Evolutionary conservation across 805 yeast species (phyloP).

Genomic region (Yamadazyma paraphyllophila): DNA sequence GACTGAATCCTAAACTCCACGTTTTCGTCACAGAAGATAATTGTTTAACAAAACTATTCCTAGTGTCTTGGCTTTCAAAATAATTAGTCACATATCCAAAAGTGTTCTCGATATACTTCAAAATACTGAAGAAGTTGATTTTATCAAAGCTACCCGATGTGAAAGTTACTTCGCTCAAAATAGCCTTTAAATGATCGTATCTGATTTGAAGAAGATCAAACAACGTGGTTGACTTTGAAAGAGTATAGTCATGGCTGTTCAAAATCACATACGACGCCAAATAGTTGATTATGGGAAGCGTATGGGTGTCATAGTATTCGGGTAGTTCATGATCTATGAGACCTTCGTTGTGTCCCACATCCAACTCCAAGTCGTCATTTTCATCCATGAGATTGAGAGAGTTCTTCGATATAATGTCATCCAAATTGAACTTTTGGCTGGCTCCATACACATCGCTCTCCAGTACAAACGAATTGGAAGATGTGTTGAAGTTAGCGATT

Average conservation of each 20-base stretch:
- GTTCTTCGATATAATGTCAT: slow-evolving; percentile 7
- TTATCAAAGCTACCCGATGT: slow-evolving; percentile 2
- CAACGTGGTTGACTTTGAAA: slow-evolving; percentile 19
- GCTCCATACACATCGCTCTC: slow-evolving; percentile 18
- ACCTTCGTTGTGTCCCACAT: neutral
- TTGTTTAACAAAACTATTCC: slow-evolving; percentile 6
- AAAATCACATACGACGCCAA: slow-evolving; percentile 31
- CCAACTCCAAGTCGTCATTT: slow-evolving; percentile 4
- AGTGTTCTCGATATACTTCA: slow-evolving; percentile 36
- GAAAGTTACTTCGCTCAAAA: neutral
- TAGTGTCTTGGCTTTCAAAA: slow-evolving; percentile 16
- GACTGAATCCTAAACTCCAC: slow-evolving; percentile 20
- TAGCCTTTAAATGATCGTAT: slow-evolving; percentile 15
- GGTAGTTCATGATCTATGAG: neutral
- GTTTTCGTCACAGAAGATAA: slow-evolving; percentile 17
- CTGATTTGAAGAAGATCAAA: slow-evolving; percentile 26
- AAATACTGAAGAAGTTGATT: slow-evolving; percentile 26
- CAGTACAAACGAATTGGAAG: slow-evolving; percentile 14
- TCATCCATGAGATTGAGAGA: slow-evolving; percentile 6
- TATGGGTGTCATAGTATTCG: slow-evolving; percentile 12
- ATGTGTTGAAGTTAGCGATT: slow-evolving; percentile 22
- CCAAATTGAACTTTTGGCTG: slow-evolving; percentile 12
- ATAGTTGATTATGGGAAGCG: slow-evolving; percentile 30
- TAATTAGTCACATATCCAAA: slow-evolving; percentile 23
- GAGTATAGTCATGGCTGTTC: slow-evolving; percentile 12